phyloP scores from a whole-genome alignment of 805 yeast genomes.

The Yarrowia phangngaensis region DNA sequence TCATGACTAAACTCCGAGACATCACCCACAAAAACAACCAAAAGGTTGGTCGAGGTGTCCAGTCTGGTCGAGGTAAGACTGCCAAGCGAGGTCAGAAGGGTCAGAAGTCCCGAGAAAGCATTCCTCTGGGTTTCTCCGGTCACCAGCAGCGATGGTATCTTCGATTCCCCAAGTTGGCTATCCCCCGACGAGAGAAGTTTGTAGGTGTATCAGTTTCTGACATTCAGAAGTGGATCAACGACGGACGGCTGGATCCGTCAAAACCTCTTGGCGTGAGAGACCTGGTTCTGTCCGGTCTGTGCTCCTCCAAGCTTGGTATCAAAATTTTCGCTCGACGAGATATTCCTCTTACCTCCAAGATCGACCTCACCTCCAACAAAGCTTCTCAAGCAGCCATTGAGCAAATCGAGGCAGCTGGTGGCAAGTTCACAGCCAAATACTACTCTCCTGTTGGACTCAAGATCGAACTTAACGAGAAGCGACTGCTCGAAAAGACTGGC shows the following conservation, averaged over 20 bases:
- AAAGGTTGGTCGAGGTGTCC: conserved; percentile 94
- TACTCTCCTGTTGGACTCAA: conserved; percentile 62
- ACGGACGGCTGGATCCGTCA: conserved; percentile 56
- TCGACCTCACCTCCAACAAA: conserved; percentile 54
- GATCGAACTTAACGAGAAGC: conserved; percentile 41
- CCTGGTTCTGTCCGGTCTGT: conserved; percentile 68
- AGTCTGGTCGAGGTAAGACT: conserved; percentile 82
- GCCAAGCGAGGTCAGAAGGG: conserved; percentile 98
- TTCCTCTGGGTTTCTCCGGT: conserved; percentile 95
- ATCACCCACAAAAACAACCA: conserved; percentile 45
- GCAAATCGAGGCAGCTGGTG: conserved; percentile 68
- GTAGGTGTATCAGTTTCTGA: conserved; percentile 35
- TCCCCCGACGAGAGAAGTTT: conserved; percentile 36
- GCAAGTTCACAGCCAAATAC: conserved; percentile 69
- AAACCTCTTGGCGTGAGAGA: conserved; percentile 62
- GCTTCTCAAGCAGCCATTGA: conserved; percentile 74
- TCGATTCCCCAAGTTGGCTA: conserved; percentile 62
- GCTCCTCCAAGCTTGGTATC: conserved; percentile 63
- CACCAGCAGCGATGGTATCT: conserved; percentile 93
- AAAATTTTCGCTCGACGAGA: conserved; percentile 67
- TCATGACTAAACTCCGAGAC: conserved; percentile 22
- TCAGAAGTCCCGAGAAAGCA: conserved; percentile 91
- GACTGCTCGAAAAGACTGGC: conserved; percentile 44
- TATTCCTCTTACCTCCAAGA: conserved; percentile 49
- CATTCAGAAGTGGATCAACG: conserved; percentile 66